phyloP scores from a whole-genome alignment of 2,329 filamentous ascomycete genomes.

The Diaporthe batatas region DNA sequence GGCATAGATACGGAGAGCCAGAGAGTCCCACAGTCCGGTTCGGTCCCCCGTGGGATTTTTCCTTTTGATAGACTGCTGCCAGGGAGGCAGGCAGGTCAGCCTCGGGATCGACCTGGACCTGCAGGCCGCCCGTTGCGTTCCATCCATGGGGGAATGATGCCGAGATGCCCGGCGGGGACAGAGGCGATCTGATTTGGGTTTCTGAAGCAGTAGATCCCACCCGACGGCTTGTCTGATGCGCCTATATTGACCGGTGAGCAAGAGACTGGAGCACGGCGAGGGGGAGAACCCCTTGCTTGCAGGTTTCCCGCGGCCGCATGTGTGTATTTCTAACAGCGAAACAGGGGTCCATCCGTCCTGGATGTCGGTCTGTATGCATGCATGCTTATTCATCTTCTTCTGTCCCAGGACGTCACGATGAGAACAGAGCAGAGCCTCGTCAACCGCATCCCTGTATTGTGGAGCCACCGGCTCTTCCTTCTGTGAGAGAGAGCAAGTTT shows the following conservation, averaged over 20 bases:
- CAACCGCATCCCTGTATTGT: background rate
- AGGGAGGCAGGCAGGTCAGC: background rate
- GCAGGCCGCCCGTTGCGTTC: conserved; percentile 15
- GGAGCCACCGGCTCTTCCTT: background rate
- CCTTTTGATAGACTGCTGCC: background rate
- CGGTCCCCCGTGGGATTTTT: background rate
- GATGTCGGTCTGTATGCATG: background rate
- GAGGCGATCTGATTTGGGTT: background rate
- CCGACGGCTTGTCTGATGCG: background rate
- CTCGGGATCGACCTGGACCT: too few relatives aligned
- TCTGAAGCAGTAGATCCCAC: background rate
- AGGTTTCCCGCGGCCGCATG: background rate
- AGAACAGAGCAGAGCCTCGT: background rate
- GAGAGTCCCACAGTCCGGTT: background rate
- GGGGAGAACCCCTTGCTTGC: background rate
- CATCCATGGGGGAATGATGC: background rate
- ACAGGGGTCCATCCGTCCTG: background rate
- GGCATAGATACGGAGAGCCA: background rate
- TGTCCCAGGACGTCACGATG: background rate
- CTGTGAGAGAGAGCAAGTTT: too few relatives aligned
- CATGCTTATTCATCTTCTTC: background rate
- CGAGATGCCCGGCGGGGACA: background rate
- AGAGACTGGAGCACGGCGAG: background rate
- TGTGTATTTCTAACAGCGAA: background rate
- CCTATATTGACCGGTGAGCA: conserved; percentile 15